Evolutionary conservation across 1,139 yeast species (phyloP).

Genomic region (Kazachstania sp.): DNA sequence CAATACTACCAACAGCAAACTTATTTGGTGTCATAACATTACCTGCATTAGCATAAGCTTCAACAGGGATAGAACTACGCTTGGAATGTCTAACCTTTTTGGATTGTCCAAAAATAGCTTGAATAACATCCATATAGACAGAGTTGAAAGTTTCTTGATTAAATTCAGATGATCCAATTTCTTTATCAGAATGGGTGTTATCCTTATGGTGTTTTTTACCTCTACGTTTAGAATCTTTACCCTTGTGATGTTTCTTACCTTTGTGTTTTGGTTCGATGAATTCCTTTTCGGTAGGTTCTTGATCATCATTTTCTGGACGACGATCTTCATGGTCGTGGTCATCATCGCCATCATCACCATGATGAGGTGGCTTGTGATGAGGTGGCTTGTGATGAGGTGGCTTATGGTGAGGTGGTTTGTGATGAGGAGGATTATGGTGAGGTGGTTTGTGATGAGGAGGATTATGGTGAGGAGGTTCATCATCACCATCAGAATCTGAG

Average conservation of each 20-base stretch:
- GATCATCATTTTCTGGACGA: no score
- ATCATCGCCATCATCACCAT: neutral
- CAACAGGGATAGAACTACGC: neutral
- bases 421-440: neutral
- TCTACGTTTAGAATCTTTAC: no score
- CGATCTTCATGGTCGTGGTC: no score
- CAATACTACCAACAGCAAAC: neutral
- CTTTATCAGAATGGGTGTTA: neutral
- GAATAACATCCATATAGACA: neutral
- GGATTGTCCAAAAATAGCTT: neutral
- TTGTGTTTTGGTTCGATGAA: neutral
- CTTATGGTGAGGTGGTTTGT: neutral
- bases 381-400: neutral
- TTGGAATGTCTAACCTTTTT: neutral
- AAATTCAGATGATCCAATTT: neutral
- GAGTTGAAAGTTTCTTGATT: neutral
- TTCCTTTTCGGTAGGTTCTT: neutral
- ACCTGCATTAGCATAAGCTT: neutral
- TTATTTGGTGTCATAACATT: neutral
- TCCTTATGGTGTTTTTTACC: constrained; percentile 1
- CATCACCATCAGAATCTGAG: neutral
- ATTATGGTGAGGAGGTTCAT: no score
- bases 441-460: neutral
- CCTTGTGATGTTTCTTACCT: neutral
- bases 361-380: neutral